Evolutionary conservation across 202 grass and related monocot genomes (phyloP), one percentile per base, ranked within the genome.

Genomic region (Hordeum pubiflorum): DNA sequence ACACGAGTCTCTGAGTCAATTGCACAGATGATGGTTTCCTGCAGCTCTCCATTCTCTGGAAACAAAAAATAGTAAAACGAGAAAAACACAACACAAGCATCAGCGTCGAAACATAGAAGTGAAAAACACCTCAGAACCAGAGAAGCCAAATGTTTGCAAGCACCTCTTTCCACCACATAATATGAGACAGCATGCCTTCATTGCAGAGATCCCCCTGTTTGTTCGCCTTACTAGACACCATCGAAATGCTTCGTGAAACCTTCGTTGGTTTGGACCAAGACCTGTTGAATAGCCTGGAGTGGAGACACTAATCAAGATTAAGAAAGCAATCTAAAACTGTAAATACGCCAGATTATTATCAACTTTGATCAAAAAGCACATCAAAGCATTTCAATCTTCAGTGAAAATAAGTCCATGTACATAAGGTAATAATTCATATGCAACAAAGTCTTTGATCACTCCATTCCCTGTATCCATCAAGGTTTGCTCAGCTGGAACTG

Each of bases 81-180:
- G 38, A 41, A 64, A 38, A 77, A 44, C 37, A 78, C 59, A 68
- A 77, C 5, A 76, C 15, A 82, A 70, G 31, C 38, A 79, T 74
- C 29, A 78, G 4, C 7, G 24, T 39, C 18, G 0, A 18, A 73
- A 78, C 21, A 68, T 9, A 22, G 71, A 44, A 54, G 27, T 14
- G 37, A 83, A 24, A 54, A 62, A 38, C 32, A 13, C 2, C 32
- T 26, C 33, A 74, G 59, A 75, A 63, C 1, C 27, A 83, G 5
- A 78, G 6, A 82, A 54, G 24, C 6, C 37, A 78, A 63, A 52
- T n/a, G 40, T 84, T 82, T 80, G 39, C 40, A 83, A 52, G 44
- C 36, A 97, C 94, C 91, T 97, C 95, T 89, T 93, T 97, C 95
- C 95, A 97, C 95, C 95, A 97, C 17, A 82, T 21, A 72, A 97